Base-by-base conservation (phyloP, 1,284 basidiomycete species). In the Exobasidium rhododendri region DNA sequence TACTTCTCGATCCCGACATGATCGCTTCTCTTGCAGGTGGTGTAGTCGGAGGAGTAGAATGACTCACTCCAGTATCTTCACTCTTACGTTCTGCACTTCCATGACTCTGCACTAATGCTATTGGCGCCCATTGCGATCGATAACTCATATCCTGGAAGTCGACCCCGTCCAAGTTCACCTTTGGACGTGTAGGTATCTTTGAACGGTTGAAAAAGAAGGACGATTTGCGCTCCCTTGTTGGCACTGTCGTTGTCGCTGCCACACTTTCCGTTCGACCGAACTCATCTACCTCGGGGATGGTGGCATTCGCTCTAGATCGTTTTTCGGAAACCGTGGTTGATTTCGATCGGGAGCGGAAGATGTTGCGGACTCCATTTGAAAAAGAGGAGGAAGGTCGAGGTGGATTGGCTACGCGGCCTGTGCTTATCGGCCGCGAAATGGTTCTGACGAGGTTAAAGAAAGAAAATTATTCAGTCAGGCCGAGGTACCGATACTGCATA, bases 101-200 rank as follows among this genome's bases (percentile, higher is more conserved):
- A 55, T 6, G 22, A 55, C 4, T 20, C 22, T 20, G 52, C 2
- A 13, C 17, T 10, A 40, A 7, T 40, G 17, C 35, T 40, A 40
- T 40, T 17, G 35, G 47, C 20, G 47, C 7, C 47, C 22, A 10
- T 50, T 31, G 47, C 20, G 24, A 20, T 50, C 47, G 47, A 31
- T 20, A 10, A 7, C 22, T 7, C 24, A 50, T 7, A 31, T 20
- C 13, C 26, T 55, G 24, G 17, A 31, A 17, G 13, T 55, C 52
- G 2, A 55, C 52, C 17, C 52, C 52, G 22, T 55, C 52, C 31
- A 55, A 44, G 28, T 55, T 31, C 22, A 55, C 52, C 29, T 32
- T 55, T 26, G 5, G 20, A 6, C 52, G 4, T 4, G 52, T 26
- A 24, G 52, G 52, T 44, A 31, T 55, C 28, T 32, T 55, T 14